Evolutionary conservation across 2,329 filamentous ascomycete genomes (phyloP), one percentile per base, ranked within the genome.

Genomic region (Stachybotrys echinatus): DNA sequence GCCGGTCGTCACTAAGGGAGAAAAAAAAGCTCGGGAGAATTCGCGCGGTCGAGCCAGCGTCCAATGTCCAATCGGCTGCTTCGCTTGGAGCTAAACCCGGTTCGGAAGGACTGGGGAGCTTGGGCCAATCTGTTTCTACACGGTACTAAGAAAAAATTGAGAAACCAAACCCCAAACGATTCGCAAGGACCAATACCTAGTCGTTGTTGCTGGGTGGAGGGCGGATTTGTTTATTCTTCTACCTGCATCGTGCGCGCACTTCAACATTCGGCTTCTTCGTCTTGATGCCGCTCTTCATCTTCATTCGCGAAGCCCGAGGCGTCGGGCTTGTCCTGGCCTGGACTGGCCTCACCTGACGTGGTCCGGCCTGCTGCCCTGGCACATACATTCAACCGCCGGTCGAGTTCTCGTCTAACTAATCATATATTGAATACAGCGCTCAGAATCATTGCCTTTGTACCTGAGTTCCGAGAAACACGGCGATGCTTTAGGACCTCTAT

Each of bases 1-100:
- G 46, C 52, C 55, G 55, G 62, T 58, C 58, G 58, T 59, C 59
- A 60, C 59, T 65, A 61, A 64, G 62, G 60, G 66, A 64, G 63
- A 71, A 72, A 74, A 74, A 40, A 74, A 74, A 71, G 71, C 71
- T 75, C 72, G 73, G 71, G 66, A 69, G 65, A 69, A 71, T 59
- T 72, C 68, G 69, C 67, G 63, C 64, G 63, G 53, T 57, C 54
- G 57, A 3, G 27, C 27, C 27, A 34, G 14, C 14, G 27, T 34
- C 27, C 27, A 34, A 34, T 34, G 27, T 34, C 10, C 27, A 34
- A 12, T 31, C 27, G 58, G 61, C 54, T 55, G 52, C 27, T 34
- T 34, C 27, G 27, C 27, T 14, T 52, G 57, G 55, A 60, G 58
- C 66, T 68, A 67, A 54, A 18, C 66, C 54, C 12, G 19, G 63